phyloP scores from a whole-genome alignment of 1,284 basidiomycete species.

The Termitomyces sp. region DNA sequence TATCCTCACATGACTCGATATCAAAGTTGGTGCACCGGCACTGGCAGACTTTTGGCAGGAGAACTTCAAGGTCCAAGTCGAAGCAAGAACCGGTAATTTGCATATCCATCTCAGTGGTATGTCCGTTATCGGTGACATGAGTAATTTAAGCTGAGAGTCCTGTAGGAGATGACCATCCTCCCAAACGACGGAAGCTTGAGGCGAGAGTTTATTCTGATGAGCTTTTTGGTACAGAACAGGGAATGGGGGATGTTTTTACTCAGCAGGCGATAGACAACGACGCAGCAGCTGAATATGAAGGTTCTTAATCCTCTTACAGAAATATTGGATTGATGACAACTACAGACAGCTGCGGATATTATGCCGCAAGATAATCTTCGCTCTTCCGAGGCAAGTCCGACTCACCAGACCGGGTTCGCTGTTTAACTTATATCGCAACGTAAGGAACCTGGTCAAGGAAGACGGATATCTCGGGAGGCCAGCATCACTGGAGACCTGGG shows the following conservation, averaged over 20 bases:
- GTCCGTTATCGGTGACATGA: not conserved
- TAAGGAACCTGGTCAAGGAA: constrained; percentile 76
- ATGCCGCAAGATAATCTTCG: constrained; percentile 20
- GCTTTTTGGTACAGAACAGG: not conserved
- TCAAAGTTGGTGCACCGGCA: constrained; percentile 56
- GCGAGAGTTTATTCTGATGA: not conserved
- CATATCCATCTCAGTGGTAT: constrained; percentile 35
- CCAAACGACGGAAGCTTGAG: constrained; percentile 35
- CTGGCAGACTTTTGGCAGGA: constrained; percentile 69
- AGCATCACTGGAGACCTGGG: constrained; percentile 45
- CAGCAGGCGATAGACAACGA: constrained; percentile 4
- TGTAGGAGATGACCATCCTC: constrained; percentile 31
- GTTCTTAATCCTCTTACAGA: not conserved
- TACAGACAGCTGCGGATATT: not conserved
- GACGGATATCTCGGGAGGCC: constrained; percentile 50
- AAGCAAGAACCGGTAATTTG: constrained; percentile 51
- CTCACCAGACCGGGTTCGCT: not conserved
- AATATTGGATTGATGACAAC: not conserved
- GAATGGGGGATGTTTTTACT: not conserved
- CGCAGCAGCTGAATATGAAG: not conserved
- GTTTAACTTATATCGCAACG: not conserved
- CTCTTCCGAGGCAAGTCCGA: constrained; percentile 58
- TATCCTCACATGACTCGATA: constrained; percentile 1
- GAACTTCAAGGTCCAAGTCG: constrained; percentile 62
- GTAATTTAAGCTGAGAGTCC: not conserved